These are phyloP conservation scores for Tetragonia tetragonoides DNA, from an alignment of 148 eudicot species.

Conservation along the genomic window DNA sequence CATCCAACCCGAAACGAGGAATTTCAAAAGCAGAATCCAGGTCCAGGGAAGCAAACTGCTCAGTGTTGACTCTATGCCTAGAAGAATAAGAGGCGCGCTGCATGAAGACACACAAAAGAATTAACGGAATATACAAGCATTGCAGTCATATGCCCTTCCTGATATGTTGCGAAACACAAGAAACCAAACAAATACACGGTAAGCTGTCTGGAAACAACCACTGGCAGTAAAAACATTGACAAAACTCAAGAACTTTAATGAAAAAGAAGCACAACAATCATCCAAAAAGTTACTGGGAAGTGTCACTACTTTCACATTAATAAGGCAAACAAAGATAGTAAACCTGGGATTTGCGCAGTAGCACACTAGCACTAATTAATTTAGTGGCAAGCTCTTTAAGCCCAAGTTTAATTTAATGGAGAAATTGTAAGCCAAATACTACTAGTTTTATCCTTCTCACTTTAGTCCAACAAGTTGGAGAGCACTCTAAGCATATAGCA, in stretches of 20 bases:
- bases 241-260: not conserved
- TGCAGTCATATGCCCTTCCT: not conserved
- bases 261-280: not conserved
- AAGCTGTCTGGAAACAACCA: not conserved
- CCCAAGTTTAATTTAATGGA: too few species aligned
- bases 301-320: too few species aligned
- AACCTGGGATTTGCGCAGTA: too few species aligned
- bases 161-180: conserved; percentile 13
- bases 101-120: conserved; percentile 24
- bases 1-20: conserved; percentile 49
- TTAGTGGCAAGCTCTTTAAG: too few species aligned
- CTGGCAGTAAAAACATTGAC: not conserved
- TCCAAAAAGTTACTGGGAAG: not conserved
- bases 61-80: conserved; percentile 67
- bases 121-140: conserved; percentile 8
- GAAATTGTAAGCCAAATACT: too few species aligned
- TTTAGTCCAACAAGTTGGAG: not conserved
- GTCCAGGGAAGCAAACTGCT: conserved; percentile 47
- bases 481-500: too few species aligned
- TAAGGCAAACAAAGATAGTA: too few species aligned
- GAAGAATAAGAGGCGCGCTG: conserved; percentile 61
- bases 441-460: too few species aligned
- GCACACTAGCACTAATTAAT: too few species aligned
- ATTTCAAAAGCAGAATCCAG: conserved; percentile 45
- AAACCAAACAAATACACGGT: not conserved